Percentiles rank a stretch among this genome's conserved stretches.
These are phyloP conservation scores for Lippia alba DNA, from an alignment of 305 asterid genomes.

Conservation along the genomic window DNA sequence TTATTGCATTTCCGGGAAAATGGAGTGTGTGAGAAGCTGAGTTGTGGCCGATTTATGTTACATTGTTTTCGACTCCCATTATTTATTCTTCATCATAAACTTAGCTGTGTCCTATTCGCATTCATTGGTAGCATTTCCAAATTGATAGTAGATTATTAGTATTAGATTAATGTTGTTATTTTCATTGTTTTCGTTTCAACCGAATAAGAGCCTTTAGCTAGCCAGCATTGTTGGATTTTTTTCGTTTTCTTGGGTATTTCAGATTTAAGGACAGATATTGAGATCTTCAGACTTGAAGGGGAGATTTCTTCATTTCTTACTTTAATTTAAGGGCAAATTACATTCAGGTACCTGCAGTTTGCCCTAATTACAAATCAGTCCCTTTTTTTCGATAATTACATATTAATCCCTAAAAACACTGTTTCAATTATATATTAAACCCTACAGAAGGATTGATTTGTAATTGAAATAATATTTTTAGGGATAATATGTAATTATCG, in stretches of 20 bases:
- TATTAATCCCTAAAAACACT: too few species aligned
- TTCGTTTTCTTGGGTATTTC: slow-evolving; percentile 1
- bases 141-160: slow-evolving; percentile 23
- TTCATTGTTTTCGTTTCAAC: neutral
- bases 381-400: too few species aligned
- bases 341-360: too few species aligned
- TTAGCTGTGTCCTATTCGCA: slow-evolving; percentile 25
- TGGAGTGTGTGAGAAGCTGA: slow-evolving; percentile 19
- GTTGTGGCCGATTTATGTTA: slow-evolving; percentile 17
- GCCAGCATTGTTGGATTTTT: slow-evolving; percentile 24
- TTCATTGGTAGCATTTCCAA: slow-evolving; percentile 18
- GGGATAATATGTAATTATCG: too few species aligned
- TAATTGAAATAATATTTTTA: too few species aligned
- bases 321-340: too few species aligned
- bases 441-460: too few species aligned
- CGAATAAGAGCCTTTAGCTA: slow-evolving; percentile 35
- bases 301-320: too few species aligned
- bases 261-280: slow-evolving; percentile 14
- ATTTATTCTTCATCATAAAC: slow-evolving; percentile 31
- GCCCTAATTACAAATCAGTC: too few species aligned
- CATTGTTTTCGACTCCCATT: slow-evolving; percentile 17
- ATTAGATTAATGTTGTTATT: neutral
- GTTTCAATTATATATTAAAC: too few species aligned
- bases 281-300: neutral
- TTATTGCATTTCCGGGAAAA: slow-evolving; percentile 13